Base-by-base conservation (phyloP, 1,139 yeast genomes). In the Geotrichum fermentans region DNA sequence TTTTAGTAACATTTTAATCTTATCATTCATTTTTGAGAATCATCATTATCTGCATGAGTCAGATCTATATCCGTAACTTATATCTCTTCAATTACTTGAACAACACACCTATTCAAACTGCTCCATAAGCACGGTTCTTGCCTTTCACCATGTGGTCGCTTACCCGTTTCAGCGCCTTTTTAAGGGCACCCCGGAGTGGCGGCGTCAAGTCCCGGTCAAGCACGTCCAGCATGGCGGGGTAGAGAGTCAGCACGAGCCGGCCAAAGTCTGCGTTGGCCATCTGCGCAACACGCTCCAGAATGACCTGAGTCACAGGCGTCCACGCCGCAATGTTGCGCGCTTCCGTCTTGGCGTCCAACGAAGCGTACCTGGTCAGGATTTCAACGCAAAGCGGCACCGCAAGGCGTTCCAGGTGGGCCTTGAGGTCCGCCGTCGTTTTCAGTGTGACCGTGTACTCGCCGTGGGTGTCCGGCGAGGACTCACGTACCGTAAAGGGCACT, bases 291-390 rank as follows among this genome's bases (percentile, higher is more conserved):
- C 96, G 96, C 63, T 84, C 89, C 56, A 83, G 72, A 30, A 92
- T 83, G 61, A 86, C 95, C 38, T 86, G 83, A 37, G 90, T 86
- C 21, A 92, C 97, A 0, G 97, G 97, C 60, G 85, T 78, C 94
- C 97, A 85, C 2, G 95, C 83, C 22, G 78, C 73, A 36, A 90
- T 79, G 63, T 86, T 87, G 58, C 95, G 77, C 56, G 83, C 87
- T 67, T 89, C 74, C 44, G 82, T 79, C 28, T 24, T 24, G 36
- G 78, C 72, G 57, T 87, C 95, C 56, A 89, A 75, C 8, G 76
- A 75, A 33, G 82, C 75, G 65, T 80, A 90, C 51, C 92, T 78
- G 49, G 77, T 77, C 30, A 88, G 75, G 30, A 92, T 82, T 7
- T 78, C 73, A 26, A 76, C 78, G 59, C 96, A 84, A 58, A 89